Conservation (phyloP, 2,329 filamentous ascomycete species). For the Canariomyces notabilis region DNA sequence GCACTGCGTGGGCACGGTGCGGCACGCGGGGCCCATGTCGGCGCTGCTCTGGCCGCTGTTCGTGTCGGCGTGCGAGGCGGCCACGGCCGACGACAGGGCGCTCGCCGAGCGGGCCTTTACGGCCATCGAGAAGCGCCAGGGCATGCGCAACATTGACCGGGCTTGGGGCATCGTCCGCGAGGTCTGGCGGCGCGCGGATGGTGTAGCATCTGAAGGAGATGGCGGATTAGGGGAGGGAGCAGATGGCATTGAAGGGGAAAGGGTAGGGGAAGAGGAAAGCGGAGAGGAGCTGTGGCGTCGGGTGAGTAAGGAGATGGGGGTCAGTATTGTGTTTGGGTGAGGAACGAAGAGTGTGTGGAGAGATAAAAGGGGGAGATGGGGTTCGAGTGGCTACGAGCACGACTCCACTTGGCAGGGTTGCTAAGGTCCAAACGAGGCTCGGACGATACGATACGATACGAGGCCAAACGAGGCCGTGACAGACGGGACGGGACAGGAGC, state of each 20-base stretch:
- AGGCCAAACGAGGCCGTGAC: too few species aligned
- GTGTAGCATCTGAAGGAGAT: conserved; percentile 51
- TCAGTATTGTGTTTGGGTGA: conserved; percentile 57
- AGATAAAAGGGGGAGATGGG: too few species aligned
- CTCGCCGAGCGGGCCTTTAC: conserved; percentile 48
- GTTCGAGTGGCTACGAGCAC: too few species aligned
- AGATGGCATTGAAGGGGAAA: neutral
- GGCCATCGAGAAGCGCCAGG: conserved; percentile 52
- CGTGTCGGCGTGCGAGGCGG: conserved; percentile 57
- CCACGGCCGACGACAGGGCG: conserved; percentile 43
- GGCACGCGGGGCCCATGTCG: conserved; percentile 54
- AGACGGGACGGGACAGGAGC: too few species aligned
- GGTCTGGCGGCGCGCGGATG: conserved; percentile 53
- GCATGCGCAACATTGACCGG: conserved; percentile 60
- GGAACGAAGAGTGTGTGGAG: too few species aligned
- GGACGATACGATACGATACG: too few species aligned
- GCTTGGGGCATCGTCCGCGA: conserved; percentile 58
- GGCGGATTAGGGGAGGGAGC: conserved; percentile 54
- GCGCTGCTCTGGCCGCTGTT: conserved; percentile 62
- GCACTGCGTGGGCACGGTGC: conserved; percentile 52
- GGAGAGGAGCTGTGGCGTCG: conserved; percentile 47
- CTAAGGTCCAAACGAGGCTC: too few species aligned
- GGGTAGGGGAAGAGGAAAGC: conserved; percentile 15
- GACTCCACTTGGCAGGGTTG: too few species aligned
- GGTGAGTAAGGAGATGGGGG: conserved; percentile 54